Percentiles rank a stretch among this genome's conserved stretches.
Evolutionary conservation across 805 yeast species (phyloP).

Genomic region (Lachancea sp.): DNA sequence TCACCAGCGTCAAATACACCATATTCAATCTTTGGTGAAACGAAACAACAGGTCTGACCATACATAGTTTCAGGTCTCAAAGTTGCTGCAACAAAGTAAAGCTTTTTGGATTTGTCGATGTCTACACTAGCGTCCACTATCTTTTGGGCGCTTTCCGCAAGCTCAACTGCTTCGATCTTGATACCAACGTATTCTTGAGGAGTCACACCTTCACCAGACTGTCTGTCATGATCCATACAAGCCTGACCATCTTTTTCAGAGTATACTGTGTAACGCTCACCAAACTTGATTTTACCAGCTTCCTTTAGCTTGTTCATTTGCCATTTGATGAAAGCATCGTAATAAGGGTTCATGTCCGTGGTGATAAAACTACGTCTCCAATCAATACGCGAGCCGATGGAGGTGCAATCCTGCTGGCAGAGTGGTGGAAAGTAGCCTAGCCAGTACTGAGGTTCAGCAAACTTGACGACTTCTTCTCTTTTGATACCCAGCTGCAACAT

Average conservation of each 20-base stretch:
- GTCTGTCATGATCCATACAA: conserved; percentile 98
- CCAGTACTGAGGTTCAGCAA: conserved; percentile 93
- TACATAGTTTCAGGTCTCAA: conserved; percentile 98
- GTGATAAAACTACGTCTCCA: conserved; percentile 97
- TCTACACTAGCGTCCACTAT: conserved; percentile 28
- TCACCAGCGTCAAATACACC: conserved; percentile 85
- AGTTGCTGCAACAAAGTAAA: conserved; percentile 90
- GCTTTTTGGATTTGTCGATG: conserved; percentile 49
- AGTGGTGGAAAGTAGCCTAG: conserved; percentile 85
- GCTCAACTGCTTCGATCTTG: conserved; percentile 68
- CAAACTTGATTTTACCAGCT: conserved; percentile 88
- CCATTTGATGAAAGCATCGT: conserved; percentile 94
- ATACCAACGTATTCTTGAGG: conserved; percentile 96
- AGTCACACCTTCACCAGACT: conserved; percentile 91
- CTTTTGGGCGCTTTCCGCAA: conserved; percentile 42
- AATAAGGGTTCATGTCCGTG: conserved; percentile 91
- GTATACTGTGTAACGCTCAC: conserved; percentile 95
- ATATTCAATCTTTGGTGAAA: conserved; percentile 87
- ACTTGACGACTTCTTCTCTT: conserved; percentile 73
- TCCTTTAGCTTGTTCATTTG: conserved; percentile 85
- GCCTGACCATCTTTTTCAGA: conserved; percentile 98
- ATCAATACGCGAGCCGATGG: conserved; percentile 89
- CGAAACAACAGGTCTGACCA: conserved; percentile 97
- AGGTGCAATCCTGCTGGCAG: conserved; percentile 70
- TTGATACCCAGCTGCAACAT: conserved; percentile 91